Evolutionary conservation across 352 stramenopile species (phyloP), one percentile per base, ranked within the genome.

Genomic region (Globisporangium parvum): DNA sequence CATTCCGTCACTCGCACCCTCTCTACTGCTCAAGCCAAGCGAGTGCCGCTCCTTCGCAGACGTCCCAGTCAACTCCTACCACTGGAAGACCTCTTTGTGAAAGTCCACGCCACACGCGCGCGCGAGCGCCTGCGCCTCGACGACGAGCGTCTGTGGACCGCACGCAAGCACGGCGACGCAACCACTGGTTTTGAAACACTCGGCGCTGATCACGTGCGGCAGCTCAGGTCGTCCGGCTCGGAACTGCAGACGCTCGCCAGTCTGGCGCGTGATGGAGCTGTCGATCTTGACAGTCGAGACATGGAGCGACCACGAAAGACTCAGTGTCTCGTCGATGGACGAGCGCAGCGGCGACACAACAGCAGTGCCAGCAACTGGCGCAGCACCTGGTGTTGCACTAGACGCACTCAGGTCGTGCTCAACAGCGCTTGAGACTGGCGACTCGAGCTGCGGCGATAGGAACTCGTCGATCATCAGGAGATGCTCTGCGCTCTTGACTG

Each of bases 31-130:
- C 17, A 12, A 33, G 42, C 44, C 17, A 17, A 37, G 39, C 3
- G 21, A 45, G 24, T 41, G 42, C 18, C 46, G 8, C 18, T 44
- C 1, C 18, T 39, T 26, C 11, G 26, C 26, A 31, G 26, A 31
- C 6, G 26, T 31, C 3, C 26, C 26, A 31, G 28, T 2, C n/a
- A n/a, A n/a, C n/a, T n/a, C n/a, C 67, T 80, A 93, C 75, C 81
- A 91, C 55, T 76, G 73, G 57, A 93, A 93, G 37, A 90, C 70
- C 56, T 93, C 84, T 57, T 90, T 91, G 65, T 93, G 83, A 62
- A 93, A 91, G 52, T 87, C 77, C 57, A 88, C 91, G 51, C 69
- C 69, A 50, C 77, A 85, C 50, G 63, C 67, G 35, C 77, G 73
- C n/a, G 83, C 78, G 2, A 89, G 66, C 18, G 63, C 35, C 58